phyloP scores from a whole-genome alignment of 2,329 filamentous ascomycete species.

The Ascochyta lentis region DNA sequence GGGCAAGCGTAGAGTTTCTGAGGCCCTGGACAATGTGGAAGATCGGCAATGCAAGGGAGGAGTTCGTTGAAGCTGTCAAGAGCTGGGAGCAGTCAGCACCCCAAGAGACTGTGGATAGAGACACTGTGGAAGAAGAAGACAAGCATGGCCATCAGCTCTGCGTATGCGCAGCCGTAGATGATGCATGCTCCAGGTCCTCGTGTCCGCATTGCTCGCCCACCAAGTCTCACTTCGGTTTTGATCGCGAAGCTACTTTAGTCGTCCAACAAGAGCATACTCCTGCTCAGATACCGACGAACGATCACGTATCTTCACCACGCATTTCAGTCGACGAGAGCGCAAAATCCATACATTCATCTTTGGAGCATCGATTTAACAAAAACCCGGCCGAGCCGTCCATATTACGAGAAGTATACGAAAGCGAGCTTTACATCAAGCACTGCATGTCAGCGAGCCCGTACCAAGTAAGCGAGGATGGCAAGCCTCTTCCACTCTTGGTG shows the following conservation, averaged over 20 bases:
- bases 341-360: neutral
- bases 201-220: neutral
- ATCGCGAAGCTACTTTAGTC: neutral
- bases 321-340: neutral
- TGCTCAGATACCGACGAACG: neutral
- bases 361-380: neutral
- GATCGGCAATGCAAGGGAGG: constrained; percentile 6
- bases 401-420: neutral
- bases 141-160: neutral
- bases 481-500: neutral
- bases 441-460: constrained; percentile 13
- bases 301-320: neutral
- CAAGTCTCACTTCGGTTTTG: neutral
- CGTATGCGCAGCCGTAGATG: neutral
- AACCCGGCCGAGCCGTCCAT: neutral
- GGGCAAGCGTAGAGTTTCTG: constrained; percentile 6
- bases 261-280: neutral
- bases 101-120: neutral
- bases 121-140: neutral
- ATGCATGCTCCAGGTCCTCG: neutral
- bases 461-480: neutral
- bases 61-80: constrained; percentile 12
- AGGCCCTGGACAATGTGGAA: constrained; percentile 6
- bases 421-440: constrained; percentile 7
- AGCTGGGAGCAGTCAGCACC: constrained; percentile 1